Base-by-base conservation (phyloP, 108 stramenopile genomes). In the Nitzschia palea region DNA sequence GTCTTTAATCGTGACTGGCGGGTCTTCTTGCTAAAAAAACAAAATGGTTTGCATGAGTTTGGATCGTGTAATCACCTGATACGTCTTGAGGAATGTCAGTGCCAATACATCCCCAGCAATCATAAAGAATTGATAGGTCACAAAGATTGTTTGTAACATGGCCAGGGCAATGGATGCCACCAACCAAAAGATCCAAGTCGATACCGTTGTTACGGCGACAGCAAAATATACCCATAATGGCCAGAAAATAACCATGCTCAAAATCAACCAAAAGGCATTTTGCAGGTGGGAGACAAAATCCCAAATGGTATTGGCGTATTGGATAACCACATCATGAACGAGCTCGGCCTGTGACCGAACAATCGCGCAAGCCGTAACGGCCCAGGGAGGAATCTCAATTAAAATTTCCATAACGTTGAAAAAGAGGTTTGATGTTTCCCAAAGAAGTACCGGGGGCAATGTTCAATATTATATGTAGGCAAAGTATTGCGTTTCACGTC, bases 131-230 rank as follows among this genome's bases (percentile, higher is more conserved):
- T 90, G 89, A 63, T 92, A 91, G 0, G 83, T 44, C 3, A 89
- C 94, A 70, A 84, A 95, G 14, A 77, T 23, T 4, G 88, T 30
- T 58, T 95, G 94, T 1, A 95, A 23, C 0, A 89, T 43, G 4
- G 89, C 90, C 40, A 90, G 65, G 0, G 79, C 29, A 0, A 88
- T 66, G 0, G 86, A 85, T 12, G 88, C 80, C 10, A 80, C 30
- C 6, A 95, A 65, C 94, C 94, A 95, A 63, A 95, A 90, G 20
- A 87, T 74, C 94, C 94, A 95, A 14, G 87, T 84, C 0, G 83
- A 87, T 0, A 86, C 88, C 2, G 87, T 78, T 0, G 83, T 66
- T 0, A 87, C 69, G n/a, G 86, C 76, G 6, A 88, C 70, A 40
- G 84, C 44, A 55, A 90, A 55, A n/a, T 86, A 84, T 0, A 89